Conservation (phyloP, 129 eudicot species). For the Centaurea solstitialis region DNA sequence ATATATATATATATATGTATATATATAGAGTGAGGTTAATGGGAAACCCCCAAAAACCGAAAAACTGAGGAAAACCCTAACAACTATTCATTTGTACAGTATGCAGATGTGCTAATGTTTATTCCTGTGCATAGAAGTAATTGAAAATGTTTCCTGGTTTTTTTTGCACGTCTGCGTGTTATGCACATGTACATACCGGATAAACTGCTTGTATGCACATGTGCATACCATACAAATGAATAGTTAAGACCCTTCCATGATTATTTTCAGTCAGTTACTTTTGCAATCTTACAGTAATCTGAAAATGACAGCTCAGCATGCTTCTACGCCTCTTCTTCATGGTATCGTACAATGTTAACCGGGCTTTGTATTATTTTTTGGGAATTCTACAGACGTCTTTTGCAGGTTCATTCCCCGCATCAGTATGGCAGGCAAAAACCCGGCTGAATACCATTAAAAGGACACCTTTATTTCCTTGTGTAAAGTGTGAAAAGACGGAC, state of each 20-base stretch:
- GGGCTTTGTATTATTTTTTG: conserved; percentile 17
- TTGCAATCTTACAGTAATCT: background rate
- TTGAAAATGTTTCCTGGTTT: too few relatives aligned
- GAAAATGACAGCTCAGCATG: background rate
- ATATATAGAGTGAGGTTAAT: too few relatives aligned
- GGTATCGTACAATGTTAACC: conserved; percentile 1
- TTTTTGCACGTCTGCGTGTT: too few relatives aligned
- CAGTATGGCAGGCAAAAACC: conserved; percentile 43
- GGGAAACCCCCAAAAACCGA: too few relatives aligned
- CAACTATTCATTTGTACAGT: too few relatives aligned
- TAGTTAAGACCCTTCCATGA: background rate
- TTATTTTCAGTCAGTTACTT: background rate
- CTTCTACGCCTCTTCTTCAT: background rate
- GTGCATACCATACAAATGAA: too few relatives aligned
- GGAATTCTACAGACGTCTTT: conserved; percentile 43
- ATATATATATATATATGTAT: too few relatives aligned
- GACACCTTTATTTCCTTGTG: conserved; percentile 43
- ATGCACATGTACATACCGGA: too few relatives aligned
- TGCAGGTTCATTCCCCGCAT: conserved; percentile 51
- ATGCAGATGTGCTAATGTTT: too few relatives aligned
- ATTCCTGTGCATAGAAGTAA: too few relatives aligned
- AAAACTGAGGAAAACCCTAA: too few relatives aligned
- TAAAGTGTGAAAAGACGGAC: conserved; percentile 70
- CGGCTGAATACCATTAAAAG: conserved; percentile 34
- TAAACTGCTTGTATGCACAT: too few relatives aligned